Evolutionary conservation across 1,284 basidiomycete genomes (phyloP), one percentile per base, ranked within the genome.

Genomic region (Trichosporon ovoides): DNA sequence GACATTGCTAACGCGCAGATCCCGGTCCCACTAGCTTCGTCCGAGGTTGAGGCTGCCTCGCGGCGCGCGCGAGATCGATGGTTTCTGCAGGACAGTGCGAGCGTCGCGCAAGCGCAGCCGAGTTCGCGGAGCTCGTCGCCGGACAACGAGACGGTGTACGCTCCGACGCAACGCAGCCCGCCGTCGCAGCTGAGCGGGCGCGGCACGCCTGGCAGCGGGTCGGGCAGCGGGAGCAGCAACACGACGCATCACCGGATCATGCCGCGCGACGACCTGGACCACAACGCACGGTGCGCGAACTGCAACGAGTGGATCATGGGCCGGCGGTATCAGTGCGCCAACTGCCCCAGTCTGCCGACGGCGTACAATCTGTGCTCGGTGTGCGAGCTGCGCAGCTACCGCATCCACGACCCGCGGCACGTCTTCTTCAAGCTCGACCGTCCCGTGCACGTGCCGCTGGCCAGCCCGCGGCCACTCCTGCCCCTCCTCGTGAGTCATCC

Each of bases 341-440:
- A 77, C 61, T 79, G 77, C 48, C 74, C 77, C 0, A 75, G 73
- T 1, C 65, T 71, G 14, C 77, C 76, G 0, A 64, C 66, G 19
- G 63, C 69, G 14, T 79, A 69, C 64, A 76, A 74, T 60, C 67
- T 79, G 89, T 94, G 91, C 71, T 79, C 82, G 20, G 80, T 80
- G 22, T 95, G 91, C 71, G 91, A 95, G 75, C 74, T 80, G 40
- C 81, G 81, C 37, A 92, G 89, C 0, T 89, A 91, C 68, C 76
- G 81, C 10, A 67, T 89, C 20, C 91, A 95, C 69, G 85, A 93
- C 71, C 84, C 89, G 0, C 83, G 82, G 74, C 91, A 95, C 66
- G 80, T 88, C 31, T 95, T 94, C 79, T 85, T 93, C 81, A 91
- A 89, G 70, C 80, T 94, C 36, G 85, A 85, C 43, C 82, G 88